Percentiles rank a stretch among this genome's conserved stretches.
These are phyloP conservation scores for Castanopsis chinensis DNA, from an alignment of 306 rosid species.

Conservation along the genomic window DNA sequence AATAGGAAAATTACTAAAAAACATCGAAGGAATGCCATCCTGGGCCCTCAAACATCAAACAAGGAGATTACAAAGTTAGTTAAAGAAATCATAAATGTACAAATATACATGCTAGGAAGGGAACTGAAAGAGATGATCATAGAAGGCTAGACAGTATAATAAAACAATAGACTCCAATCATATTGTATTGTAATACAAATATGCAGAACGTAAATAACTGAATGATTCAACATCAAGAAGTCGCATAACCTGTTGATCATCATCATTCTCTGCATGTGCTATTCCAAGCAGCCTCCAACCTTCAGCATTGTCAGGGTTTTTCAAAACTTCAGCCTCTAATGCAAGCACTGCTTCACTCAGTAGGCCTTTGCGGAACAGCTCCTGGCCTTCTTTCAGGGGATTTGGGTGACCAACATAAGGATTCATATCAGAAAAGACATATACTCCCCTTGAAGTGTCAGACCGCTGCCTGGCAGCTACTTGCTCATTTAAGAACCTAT, in stretches of 20 bases:
- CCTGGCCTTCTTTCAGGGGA: slow-evolving; percentile 98
- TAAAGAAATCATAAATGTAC: not conserved
- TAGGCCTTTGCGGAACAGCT: slow-evolving; percentile 92
- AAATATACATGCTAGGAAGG: not conserved
- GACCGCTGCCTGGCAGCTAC: slow-evolving; percentile 53
- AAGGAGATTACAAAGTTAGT: no score
- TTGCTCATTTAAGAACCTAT: slow-evolving; percentile 83
- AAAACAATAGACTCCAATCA: not conserved
- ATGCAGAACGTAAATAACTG: slow-evolving; percentile 7
- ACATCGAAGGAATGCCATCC: no score
- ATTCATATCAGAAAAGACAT: slow-evolving; percentile 94
- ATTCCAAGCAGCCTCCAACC: slow-evolving; percentile 99
- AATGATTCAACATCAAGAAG: slow-evolving; percentile 20
- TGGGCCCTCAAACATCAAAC: no score
- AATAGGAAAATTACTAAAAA: no score
- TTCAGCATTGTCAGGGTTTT: slow-evolving; percentile 92
- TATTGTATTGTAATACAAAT: not conserved
- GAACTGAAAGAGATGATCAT: not conserved
- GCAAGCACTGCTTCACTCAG: slow-evolving; percentile 99
- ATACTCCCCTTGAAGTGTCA: slow-evolving; percentile 79
- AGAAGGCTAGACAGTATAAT: not conserved
- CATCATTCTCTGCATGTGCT: slow-evolving; percentile 98
- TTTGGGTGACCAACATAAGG: slow-evolving; percentile 95
- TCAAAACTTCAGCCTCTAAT: slow-evolving; percentile 96
- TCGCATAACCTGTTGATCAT: slow-evolving; percentile 85